Evolutionary conservation across 345 rosid genomes (phyloP).

Genomic region (Eucalyptus erythrocorys): DNA sequence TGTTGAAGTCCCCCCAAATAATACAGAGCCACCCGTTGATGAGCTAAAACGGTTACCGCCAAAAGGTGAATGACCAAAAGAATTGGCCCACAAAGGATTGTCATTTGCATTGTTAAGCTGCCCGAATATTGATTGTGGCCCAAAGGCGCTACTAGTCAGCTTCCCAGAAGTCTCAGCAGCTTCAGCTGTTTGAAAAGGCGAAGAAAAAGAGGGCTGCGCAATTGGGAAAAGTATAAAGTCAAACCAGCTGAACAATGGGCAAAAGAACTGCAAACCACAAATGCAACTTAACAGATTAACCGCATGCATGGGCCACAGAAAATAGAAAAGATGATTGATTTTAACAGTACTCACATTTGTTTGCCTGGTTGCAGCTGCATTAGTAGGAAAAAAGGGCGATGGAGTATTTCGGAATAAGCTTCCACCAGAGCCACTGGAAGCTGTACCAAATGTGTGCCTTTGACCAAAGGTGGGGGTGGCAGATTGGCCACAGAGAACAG

Average conservation of each 20-base stretch:
- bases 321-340: background rate
- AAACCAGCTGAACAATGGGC: background rate
- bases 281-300: background rate
- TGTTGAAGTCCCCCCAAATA: background rate
- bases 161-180: conserved; percentile 30
- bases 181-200: conserved; percentile 32
- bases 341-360: conserved; percentile 27
- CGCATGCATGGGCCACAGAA: background rate
- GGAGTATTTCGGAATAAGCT: conserved; percentile 33
- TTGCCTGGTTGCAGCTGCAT: conserved; percentile 26
- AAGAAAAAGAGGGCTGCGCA: conserved; percentile 26
- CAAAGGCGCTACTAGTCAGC: background rate
- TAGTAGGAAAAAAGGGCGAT: conserved; percentile 27
- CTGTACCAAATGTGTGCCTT: conserved; percentile 18
- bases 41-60: background rate
- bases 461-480: conserved; percentile 16
- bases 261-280: background rate
- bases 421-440: conserved; percentile 21
- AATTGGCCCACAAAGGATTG: background rate
- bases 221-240: background rate
- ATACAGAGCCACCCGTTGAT: background rate
- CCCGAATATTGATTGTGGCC: background rate
- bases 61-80: too few relatives aligned
- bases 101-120: background rate
- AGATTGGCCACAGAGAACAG: background rate